Conservation (phyloP, 2,329 filamentous ascomycete genomes). For the Rachicladosporium sp. region DNA sequence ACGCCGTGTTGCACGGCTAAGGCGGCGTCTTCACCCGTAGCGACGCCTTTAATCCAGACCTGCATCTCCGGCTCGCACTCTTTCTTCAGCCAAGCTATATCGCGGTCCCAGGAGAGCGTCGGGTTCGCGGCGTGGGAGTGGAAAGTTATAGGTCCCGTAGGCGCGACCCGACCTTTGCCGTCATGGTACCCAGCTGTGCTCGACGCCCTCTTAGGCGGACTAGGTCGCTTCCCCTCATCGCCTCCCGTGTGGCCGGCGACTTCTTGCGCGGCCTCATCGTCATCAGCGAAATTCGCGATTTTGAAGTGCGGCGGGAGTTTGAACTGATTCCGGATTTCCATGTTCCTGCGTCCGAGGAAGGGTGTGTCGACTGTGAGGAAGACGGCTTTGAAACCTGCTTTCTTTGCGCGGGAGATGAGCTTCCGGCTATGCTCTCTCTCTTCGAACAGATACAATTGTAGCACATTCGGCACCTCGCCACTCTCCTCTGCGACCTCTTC, state of each 20-base stretch:
- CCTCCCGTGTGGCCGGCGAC: not conserved
- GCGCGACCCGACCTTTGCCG: conserved; percentile 19
- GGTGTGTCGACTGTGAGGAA: conserved; percentile 47
- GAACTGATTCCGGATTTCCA: conserved; percentile 45
- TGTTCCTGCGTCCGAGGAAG: conserved; percentile 40
- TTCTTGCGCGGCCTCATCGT: conserved; percentile 11
- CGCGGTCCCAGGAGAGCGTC: conserved; percentile 33
- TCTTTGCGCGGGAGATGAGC: conserved; percentile 23
- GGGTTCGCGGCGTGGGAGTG: conserved; percentile 29
- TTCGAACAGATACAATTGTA: conserved; percentile 45
- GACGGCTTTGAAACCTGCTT: conserved; percentile 41
- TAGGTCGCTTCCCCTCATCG: conserved; percentile 3
- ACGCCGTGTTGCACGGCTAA: conserved; percentile 30
- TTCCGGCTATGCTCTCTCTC: conserved; percentile 39
- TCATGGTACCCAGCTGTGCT: conserved; percentile 12
- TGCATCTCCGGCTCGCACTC: conserved; percentile 33
- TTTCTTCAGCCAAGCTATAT: conserved; percentile 38
- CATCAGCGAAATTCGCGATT: conserved; percentile 23
- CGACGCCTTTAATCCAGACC: conserved; percentile 35
- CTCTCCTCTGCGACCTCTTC: conserved; percentile 40
- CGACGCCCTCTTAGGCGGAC: conserved; percentile 1
- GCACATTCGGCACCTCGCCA: conserved; percentile 34
- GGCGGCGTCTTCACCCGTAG: conserved; percentile 27
- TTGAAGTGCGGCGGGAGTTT: conserved; percentile 24
- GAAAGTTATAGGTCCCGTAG: conserved; percentile 26